Base-by-base conservation (phyloP, 768 basidiomycete genomes). In the Strobilomyces dryophilus region DNA sequence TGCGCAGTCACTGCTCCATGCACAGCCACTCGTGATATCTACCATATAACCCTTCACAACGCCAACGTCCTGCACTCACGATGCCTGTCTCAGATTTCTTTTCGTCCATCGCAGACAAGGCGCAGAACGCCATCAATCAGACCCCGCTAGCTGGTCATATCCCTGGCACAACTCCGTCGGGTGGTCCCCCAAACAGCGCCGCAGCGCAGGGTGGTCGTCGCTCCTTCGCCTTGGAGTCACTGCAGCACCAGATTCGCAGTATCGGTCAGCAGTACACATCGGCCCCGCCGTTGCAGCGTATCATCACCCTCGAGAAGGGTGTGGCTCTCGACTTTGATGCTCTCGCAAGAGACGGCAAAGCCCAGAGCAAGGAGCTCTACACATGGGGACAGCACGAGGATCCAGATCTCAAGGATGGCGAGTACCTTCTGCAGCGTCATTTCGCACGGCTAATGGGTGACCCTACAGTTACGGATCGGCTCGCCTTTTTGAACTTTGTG, bases 341-440 rank as follows among this genome's bases (percentile, higher is more conserved):
- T 52, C 68, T 85, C 29, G 74, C 83, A 4, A 80, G 85, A 58
- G 84, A 90, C 61, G 63, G 77, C 8, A 85, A 91, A 64, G 71
- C 79, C 1, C 82, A 85, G 64, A 89, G 88, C 77, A 92, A 92
- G 70, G 92, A 92, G 55, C 72, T 92, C 24, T 93, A 90, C 61
- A 80, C 79, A 14, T 93, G 90, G 90, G 90, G 91, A 12, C 89
- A 92, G 66, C 62, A 65, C 1, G 85, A 92, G 61, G 67, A 71
- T 6, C 75, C 79, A 18, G 91, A 93, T 73, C 55, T 93, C 66
- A 90, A 81, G 62, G 91, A 91, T 72, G 86, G 87, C 84, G 51
- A 42, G 77, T 45, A 34, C n/a, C 14, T 32, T 53, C 32, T 53
- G 34, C 47, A 10, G 44, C 42, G 43, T 48, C 58, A 43, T 26